These are phyloP conservation scores for Zostera marina DNA, from an alignment of 116 monocot genomes.

Conservation along the genomic window DNA sequence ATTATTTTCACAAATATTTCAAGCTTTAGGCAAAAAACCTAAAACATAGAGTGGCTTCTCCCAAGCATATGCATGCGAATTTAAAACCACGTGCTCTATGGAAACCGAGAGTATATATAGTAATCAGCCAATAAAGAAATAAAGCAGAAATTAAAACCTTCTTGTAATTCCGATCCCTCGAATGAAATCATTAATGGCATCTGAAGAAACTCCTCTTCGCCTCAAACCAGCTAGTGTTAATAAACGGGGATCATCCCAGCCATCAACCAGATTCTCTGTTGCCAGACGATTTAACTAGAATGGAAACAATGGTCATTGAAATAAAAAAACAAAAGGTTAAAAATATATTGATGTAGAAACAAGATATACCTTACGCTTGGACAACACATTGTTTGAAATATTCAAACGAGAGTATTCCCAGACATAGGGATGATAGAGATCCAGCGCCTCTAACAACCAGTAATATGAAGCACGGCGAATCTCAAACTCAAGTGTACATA, in stretches of 20 bases:
- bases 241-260: slow-evolving; percentile 97
- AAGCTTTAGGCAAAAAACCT: too few relatives aligned
- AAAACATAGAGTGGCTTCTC: not conserved
- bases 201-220: slow-evolving; percentile 79
- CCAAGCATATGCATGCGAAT: too few relatives aligned
- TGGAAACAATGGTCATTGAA: slow-evolving; percentile 1
- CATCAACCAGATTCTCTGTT: slow-evolving; percentile 82
- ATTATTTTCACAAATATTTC: too few relatives aligned
- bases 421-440: slow-evolving; percentile 89
- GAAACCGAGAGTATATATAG: too few relatives aligned
- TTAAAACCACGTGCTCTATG: not conserved
- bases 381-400: slow-evolving; percentile 90
- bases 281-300: slow-evolving; percentile 76
- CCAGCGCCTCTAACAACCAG: slow-evolving; percentile 67
- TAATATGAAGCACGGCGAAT: slow-evolving; percentile 95
- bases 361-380: slow-evolving; percentile 75
- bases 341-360: not conserved
- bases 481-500: slow-evolving; percentile 96
- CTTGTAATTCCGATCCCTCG: slow-evolving; percentile 96
- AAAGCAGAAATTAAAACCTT: slow-evolving; percentile 35
- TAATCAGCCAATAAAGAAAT: not conserved
- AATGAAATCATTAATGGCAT: slow-evolving; percentile 85
- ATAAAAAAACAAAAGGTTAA: not conserved
- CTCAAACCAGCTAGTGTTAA: slow-evolving; percentile 87
- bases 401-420: slow-evolving; percentile 97